phyloP scores from a whole-genome alignment of 331 rosid genomes.

The Quercus tomentella region DNA sequence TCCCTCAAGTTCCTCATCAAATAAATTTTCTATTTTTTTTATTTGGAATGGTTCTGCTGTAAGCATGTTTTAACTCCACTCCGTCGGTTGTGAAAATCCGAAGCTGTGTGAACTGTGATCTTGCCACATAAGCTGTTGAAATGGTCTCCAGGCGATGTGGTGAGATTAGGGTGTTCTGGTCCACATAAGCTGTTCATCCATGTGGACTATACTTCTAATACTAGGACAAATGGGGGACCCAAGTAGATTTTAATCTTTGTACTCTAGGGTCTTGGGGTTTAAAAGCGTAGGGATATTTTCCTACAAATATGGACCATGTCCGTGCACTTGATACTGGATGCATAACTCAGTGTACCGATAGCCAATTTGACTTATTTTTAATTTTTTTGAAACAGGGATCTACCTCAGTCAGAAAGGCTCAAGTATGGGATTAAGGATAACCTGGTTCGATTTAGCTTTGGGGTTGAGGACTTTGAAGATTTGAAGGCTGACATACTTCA shows the following conservation, averaged over 20 bases:
- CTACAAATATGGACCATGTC: neutral
- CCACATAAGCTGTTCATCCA: too few species aligned
- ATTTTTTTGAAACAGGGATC: constrained; percentile 64
- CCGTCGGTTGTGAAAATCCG: neutral
- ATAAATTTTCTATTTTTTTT: neutral
- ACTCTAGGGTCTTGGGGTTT: neutral
- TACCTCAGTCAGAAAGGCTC: constrained; percentile 59
- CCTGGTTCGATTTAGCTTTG: constrained; percentile 92
- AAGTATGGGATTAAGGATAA: constrained; percentile 72
- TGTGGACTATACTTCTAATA: neutral
- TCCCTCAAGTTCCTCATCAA: neutral
- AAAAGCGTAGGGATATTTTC: neutral
- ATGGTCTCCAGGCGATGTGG: neutral
- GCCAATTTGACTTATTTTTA: neutral
- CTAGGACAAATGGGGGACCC: neutral
- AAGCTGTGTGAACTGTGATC: neutral
- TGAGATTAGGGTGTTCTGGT: neutral
- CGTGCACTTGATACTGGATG: neutral
- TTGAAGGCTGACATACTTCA: constrained; percentile 76
- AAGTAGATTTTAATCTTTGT: neutral
- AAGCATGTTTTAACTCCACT: neutral
- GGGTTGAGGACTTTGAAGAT: constrained; percentile 82
- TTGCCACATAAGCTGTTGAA: neutral
- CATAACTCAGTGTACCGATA: neutral
- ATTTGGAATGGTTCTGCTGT: neutral